Evolutionary conservation across 768 basidiomycete genomes (phyloP).

Genomic region (Mycena galopus): DNA sequence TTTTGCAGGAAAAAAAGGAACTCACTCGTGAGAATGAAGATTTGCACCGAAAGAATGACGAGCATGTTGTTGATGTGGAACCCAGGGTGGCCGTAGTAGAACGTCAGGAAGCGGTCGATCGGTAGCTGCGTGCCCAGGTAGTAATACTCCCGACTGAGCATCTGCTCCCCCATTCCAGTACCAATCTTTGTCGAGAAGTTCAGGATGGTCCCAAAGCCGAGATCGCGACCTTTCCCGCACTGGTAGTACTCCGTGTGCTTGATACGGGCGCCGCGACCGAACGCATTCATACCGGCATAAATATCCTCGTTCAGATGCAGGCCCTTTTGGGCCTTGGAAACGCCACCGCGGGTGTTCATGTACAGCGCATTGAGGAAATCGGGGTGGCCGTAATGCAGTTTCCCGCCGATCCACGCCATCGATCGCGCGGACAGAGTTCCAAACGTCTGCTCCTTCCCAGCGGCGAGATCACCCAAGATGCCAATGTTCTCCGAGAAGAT

Average conservation of each 20-base stretch:
- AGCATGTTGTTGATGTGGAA: slow-evolving; percentile 99
- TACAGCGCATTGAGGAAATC: slow-evolving; percentile 98
- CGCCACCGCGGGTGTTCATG: slow-evolving; percentile 98
- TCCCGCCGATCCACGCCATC: slow-evolving; percentile 97
- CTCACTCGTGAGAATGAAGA: slow-evolving; percentile 93
- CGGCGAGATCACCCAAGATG: slow-evolving; percentile 97
- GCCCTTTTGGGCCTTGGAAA: slow-evolving; percentile 99
- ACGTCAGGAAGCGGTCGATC: slow-evolving; percentile 98
- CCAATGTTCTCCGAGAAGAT: slow-evolving; percentile 99
- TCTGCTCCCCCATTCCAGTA: slow-evolving; percentile 99
- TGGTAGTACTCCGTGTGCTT: slow-evolving; percentile 99
- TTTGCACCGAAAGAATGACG: slow-evolving; percentile 95
- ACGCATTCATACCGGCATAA: slow-evolving; percentile 98
- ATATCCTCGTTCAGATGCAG: slow-evolving; percentile 99
- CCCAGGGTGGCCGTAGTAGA: slow-evolving; percentile 99
- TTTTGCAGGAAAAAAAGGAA: slow-evolving; percentile 33
- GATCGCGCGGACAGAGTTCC: slow-evolving; percentile 97
- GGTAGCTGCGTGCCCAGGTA: slow-evolving; percentile 98
- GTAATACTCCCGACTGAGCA: slow-evolving; percentile 99
- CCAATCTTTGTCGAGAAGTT: slow-evolving; percentile 99
- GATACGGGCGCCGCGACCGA: slow-evolving; percentile 96
- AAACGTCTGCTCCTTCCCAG: slow-evolving; percentile 99
- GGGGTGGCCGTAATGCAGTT: slow-evolving; percentile 98
- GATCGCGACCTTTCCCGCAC: slow-evolving; percentile 98
- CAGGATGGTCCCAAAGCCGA: slow-evolving; percentile 98